Percentiles rank a stretch among this genome's conserved stretches.
Evolutionary conservation across 176 grass and related monocot species (phyloP).

Genomic region (Olyra latifolia): DNA sequence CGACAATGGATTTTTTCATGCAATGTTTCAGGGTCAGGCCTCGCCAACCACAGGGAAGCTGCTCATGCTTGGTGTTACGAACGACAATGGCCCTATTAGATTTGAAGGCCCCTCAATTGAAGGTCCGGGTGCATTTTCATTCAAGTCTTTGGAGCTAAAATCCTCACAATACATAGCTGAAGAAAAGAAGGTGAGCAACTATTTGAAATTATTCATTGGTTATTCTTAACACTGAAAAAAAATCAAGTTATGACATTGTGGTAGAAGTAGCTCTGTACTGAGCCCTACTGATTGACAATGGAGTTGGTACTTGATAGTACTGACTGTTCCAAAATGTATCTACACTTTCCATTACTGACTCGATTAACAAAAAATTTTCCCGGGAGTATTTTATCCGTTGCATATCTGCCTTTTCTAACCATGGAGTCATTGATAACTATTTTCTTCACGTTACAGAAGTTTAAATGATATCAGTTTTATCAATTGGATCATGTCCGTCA

Average conservation of each 20-base stretch:
- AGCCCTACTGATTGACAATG: background rate
- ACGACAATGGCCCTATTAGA: slow-evolving; percentile 21
- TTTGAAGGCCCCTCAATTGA: slow-evolving; percentile 20
- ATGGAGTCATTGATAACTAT: background rate
- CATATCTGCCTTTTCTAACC: background rate
- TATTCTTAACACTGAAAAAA: background rate
- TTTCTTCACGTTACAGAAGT: background rate
- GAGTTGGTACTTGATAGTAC: background rate
- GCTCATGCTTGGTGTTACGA: slow-evolving; percentile 28
- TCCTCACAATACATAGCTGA: slow-evolving; percentile 40
- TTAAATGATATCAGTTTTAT: background rate
- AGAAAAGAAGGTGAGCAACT: slow-evolving; percentile 45
- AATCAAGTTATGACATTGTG: background rate
- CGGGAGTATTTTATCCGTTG: background rate
- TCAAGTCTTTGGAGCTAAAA: slow-evolving; percentile 49
- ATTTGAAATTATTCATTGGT: background rate
- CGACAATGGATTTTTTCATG: background rate
- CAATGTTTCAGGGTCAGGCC: slow-evolving; percentile 50
- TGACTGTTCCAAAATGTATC: background rate
- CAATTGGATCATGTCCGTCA: background rate
- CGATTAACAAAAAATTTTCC: background rate
- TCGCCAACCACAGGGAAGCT: slow-evolving; percentile 77
- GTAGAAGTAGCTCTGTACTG: background rate
- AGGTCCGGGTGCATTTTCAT: slow-evolving; percentile 43
- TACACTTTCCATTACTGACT: background rate